phyloP scores from a whole-genome alignment of 495 filamentous ascomycete genomes.

The Apiosordaria backusii region DNA sequence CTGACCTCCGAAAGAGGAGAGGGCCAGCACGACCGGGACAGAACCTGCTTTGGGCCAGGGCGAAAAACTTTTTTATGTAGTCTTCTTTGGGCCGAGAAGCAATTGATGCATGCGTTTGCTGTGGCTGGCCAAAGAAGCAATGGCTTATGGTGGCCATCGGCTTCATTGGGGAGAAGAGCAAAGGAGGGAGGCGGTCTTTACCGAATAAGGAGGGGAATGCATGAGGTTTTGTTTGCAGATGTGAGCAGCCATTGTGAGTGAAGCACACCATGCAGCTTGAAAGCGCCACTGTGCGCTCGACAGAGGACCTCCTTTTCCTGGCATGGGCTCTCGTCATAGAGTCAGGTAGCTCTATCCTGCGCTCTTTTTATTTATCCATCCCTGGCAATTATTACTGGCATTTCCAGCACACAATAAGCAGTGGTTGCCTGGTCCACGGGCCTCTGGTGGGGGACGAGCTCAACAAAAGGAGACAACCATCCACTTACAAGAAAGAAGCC shows the following conservation, averaged over 20 bases:
- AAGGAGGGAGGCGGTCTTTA: constrained; percentile 5
- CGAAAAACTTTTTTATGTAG: not conserved
- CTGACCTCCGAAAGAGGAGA: constrained; percentile 3
- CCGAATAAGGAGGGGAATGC: constrained; percentile 19
- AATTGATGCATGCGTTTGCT: no score
- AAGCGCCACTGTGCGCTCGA: constrained; percentile 7
- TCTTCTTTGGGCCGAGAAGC: not conserved
- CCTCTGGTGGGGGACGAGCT: constrained; percentile 4
- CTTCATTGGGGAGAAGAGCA: not conserved
- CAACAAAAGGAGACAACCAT: constrained; percentile 18
- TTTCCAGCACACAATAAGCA: not conserved
- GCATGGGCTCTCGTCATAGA: no score
- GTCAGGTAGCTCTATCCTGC: not conserved
- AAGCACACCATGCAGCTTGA: not conserved
- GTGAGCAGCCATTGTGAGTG: constrained; percentile 2
- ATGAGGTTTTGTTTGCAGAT: constrained; percentile 4
- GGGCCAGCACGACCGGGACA: not conserved
- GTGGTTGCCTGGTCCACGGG: constrained; percentile 24
- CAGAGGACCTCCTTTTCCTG: constrained; percentile 1
- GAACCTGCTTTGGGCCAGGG: no score
- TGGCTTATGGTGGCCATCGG: not conserved
- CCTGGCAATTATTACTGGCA: constrained; percentile 17
- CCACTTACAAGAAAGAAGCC: constrained; percentile 9
- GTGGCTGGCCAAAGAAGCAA: constrained; percentile 6
- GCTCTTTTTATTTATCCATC: constrained; percentile 14